A percentile compares a stretch with the other conserved stretches of the same genome.
Evolutionary conservation across 129 eudicot genomes (phyloP).

Genomic region (Lactuca saligna): DNA sequence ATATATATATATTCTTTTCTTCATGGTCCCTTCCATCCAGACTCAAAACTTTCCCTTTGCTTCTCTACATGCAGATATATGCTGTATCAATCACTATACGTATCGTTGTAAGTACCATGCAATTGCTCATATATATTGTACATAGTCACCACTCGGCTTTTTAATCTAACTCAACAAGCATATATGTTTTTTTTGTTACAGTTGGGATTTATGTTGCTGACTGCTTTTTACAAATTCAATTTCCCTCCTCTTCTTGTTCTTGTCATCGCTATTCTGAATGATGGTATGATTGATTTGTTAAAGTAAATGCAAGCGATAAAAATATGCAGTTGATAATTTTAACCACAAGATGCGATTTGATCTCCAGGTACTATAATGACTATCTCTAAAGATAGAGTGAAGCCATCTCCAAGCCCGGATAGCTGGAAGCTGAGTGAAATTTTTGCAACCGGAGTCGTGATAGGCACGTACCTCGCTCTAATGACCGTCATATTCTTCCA

Average conservation of each 20-base stretch:
- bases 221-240: constrained; percentile 47
- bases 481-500: constrained; percentile 50
- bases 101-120: constrained; percentile 42
- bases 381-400: constrained; percentile 54
- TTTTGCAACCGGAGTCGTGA: constrained; percentile 51
- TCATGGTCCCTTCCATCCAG: no score
- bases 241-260: constrained; percentile 61
- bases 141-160: constrained; percentile 7
- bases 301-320: no score
- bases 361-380: constrained; percentile 51
- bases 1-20: neutral
- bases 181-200: constrained; percentile 18
- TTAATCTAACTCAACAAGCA: no score
- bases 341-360: neutral
- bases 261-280: constrained; percentile 59
- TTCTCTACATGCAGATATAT: constrained; percentile 39
- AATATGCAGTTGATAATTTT: no score
- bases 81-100: constrained; percentile 59
- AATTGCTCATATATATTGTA: neutral
- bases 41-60: neutral
- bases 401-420: constrained; percentile 57
- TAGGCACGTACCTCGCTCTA: constrained; percentile 50
- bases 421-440: constrained; percentile 59
- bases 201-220: constrained; percentile 58
- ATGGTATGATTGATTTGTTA: constrained; percentile 34